Conservation (phyloP, 257 asterid species). For the Ilex asprella region DNA sequence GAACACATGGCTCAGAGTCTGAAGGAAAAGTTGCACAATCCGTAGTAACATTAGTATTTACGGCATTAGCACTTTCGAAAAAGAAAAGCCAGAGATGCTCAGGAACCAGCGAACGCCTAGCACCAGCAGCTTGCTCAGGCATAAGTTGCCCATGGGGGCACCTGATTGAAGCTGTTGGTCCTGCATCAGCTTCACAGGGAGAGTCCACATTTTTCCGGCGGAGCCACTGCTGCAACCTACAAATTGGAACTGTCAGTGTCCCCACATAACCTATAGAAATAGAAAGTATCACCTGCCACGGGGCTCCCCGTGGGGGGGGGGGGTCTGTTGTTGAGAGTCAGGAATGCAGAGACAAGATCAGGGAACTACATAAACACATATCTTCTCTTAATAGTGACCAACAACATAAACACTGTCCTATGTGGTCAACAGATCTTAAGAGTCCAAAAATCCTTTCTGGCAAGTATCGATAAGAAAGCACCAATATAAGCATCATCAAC, state of each 20-base stretch:
- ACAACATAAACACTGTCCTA: too few species aligned
- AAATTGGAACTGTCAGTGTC: slow-evolving; percentile 18
- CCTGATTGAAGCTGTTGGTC: slow-evolving; percentile 88
- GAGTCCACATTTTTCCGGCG: slow-evolving; percentile 71
- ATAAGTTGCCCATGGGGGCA: slow-evolving; percentile 86
- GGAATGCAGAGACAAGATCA: too few species aligned
- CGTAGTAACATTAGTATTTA: slow-evolving; percentile 66
- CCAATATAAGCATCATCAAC: too few species aligned
- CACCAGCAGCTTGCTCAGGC: slow-evolving; percentile 92
- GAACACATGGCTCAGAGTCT: slow-evolving; percentile 68
- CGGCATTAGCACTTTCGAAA: slow-evolving; percentile 56
- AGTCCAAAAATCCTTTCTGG: too few species aligned
- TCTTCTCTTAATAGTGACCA: too few species aligned
- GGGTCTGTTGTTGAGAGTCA: too few species aligned
- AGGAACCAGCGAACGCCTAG: slow-evolving; percentile 71
- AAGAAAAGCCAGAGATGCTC: slow-evolving; percentile 83
- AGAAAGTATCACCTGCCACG: too few species aligned
- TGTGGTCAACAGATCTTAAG: too few species aligned
- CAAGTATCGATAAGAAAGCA: too few species aligned
- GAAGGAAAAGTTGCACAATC: slow-evolving; percentile 62
- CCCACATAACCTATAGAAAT: not conserved
- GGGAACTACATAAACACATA: too few species aligned
- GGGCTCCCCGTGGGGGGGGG: too few species aligned
- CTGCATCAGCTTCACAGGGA: slow-evolving; percentile 92
- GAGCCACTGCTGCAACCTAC: slow-evolving; percentile 95